These are phyloP conservation scores for Bolboschoenus planiculmis DNA, from an alignment of 176 grass and related monocot genomes.

Conservation along the genomic window DNA sequence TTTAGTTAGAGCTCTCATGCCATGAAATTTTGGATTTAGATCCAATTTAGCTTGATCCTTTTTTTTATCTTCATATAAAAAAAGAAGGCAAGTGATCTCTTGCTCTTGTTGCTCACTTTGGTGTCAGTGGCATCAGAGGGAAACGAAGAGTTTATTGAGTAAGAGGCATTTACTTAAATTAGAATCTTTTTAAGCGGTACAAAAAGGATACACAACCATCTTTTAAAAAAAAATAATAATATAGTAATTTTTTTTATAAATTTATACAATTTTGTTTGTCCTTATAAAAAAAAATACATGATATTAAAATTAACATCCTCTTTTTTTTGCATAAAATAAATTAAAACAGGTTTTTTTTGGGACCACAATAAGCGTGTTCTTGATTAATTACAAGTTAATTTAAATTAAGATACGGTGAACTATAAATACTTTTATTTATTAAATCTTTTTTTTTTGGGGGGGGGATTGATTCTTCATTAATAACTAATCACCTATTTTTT, in stretches of 20 bases:
- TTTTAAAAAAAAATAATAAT: neutral
- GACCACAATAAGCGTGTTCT: neutral
- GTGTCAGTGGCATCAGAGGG: neutral
- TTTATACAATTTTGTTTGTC: neutral
- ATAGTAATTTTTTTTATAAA: neutral
- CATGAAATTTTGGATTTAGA: neutral
- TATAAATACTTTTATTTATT: neutral
- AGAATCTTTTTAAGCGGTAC: neutral
- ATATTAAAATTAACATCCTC: neutral
- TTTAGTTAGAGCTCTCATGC: neutral
- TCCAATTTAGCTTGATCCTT: neutral
- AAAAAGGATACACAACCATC: neutral
- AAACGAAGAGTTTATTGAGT: neutral
- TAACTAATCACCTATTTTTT: neutral
- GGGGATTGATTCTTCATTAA: neutral
- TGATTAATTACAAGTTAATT: neutral
- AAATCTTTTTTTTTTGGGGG: neutral
- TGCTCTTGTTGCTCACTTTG: neutral
- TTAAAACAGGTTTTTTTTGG: neutral
- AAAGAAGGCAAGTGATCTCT: neutral
- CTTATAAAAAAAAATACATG: neutral
- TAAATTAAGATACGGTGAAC: neutral
- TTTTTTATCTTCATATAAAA: neutral
- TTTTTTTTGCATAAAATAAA: neutral
- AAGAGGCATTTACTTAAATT: neutral